phyloP scores from a whole-genome alignment of 1,139 yeast species.

The Sugiyamaella neomexicana region DNA sequence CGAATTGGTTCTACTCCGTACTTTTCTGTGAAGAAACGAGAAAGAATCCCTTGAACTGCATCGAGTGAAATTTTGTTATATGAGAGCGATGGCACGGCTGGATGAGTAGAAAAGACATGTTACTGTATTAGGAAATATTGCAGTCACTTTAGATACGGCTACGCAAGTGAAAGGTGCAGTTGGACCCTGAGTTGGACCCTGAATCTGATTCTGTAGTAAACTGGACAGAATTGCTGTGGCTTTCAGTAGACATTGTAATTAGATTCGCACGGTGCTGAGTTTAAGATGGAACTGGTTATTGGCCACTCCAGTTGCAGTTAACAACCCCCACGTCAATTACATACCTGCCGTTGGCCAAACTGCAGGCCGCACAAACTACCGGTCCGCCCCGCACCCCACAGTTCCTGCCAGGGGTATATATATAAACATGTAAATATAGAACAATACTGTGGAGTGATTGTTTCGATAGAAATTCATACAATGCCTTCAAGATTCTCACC shows the following conservation, averaged over 20 bases:
- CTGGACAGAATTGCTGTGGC: no score
- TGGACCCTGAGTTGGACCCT: no score
- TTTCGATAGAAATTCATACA: neutral
- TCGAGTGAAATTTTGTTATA: constrained; percentile 10
- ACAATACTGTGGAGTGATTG: neutral
- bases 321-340: neutral
- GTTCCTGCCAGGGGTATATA: neutral
- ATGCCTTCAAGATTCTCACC: constrained; percentile 15
- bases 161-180: neutral
- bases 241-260: no score
- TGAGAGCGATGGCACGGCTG: neutral
- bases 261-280: no score
- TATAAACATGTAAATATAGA: neutral
- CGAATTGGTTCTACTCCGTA: constrained; percentile 19
- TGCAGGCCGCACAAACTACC: neutral
- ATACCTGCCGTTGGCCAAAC: constrained; percentile 1
- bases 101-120: neutral
- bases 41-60: neutral
- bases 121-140: constrained; percentile 3
- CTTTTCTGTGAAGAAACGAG: constrained; percentile 14
- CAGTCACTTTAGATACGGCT: constrained; percentile 8
- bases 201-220: no score
- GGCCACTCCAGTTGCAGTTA: no score
- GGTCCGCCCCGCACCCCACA: constrained; percentile 1
- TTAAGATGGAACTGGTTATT: no score